Conservation (phyloP, 805 yeast genomes). For the Starmerella sp. region DNA sequence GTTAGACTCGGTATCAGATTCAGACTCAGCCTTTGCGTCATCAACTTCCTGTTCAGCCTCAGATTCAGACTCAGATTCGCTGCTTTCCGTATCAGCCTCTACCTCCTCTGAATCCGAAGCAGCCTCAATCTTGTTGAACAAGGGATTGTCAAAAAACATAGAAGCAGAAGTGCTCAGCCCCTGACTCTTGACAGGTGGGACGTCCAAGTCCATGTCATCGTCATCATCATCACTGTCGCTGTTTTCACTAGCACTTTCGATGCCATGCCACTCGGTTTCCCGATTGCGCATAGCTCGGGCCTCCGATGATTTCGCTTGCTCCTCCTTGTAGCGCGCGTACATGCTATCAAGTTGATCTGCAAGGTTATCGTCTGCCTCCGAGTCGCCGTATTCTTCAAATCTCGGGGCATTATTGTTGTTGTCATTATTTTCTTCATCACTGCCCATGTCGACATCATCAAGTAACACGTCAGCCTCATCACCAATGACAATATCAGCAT, state of each 20-base stretch:
- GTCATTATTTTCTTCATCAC: slow-evolving; percentile 29
- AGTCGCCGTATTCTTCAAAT: slow-evolving; percentile 25
- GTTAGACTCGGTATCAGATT: slow-evolving; percentile 16
- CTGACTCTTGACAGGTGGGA: slow-evolving; percentile 5
- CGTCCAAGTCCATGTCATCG: slow-evolving; percentile 18
- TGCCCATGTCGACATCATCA: slow-evolving; percentile 25
- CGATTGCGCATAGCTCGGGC: slow-evolving; percentile 42
- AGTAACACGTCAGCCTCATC: slow-evolving; percentile 32
- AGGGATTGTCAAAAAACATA: slow-evolving; percentile 31
- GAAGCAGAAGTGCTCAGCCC: slow-evolving; percentile 25
- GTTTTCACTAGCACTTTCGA: slow-evolving; percentile 27
- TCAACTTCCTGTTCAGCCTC: neutral
- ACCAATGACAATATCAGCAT: slow-evolving; percentile 21
- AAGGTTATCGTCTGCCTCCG: slow-evolving; percentile 39
- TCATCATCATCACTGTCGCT: slow-evolving; percentile 20
- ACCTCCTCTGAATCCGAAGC: slow-evolving; percentile 21
- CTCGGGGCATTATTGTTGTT: slow-evolving; percentile 22
- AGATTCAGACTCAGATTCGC: slow-evolving; percentile 11
- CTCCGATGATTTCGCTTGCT: slow-evolving; percentile 37
- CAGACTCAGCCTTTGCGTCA: slow-evolving; percentile 10
- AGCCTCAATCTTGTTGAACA: slow-evolving; percentile 26
- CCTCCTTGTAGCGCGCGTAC: slow-evolving; percentile 57
- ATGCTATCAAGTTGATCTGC: slow-evolving; percentile 75
- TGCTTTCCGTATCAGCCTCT: slow-evolving; percentile 21
- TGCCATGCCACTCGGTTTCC: slow-evolving; percentile 34